Evolutionary conservation across 305 asterid genomes (phyloP).

Genomic region (Galium porrigens): DNA sequence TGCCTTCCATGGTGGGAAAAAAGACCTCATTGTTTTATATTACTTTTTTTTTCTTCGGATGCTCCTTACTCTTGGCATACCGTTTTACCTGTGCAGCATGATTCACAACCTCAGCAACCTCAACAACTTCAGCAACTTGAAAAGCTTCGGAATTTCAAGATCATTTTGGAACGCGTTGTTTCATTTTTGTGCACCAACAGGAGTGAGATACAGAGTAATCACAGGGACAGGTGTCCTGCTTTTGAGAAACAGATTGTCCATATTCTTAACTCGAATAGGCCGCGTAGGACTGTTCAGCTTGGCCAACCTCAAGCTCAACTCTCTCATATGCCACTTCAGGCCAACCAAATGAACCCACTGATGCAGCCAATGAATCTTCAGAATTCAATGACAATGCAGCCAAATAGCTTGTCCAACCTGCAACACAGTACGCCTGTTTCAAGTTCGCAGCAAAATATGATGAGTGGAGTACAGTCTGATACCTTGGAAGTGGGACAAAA

Average conservation of each 20-base stretch:
- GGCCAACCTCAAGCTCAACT: conserved; percentile 52
- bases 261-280: conserved; percentile 57
- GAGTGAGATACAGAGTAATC: conserved; percentile 42
- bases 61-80: conserved; percentile 1
- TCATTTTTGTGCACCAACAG: conserved; percentile 47
- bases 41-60: neutral
- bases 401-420: conserved; percentile 46
- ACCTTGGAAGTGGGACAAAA: conserved; percentile 59
- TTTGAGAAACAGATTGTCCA: conserved; percentile 60
- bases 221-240: conserved; percentile 49
- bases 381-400: conserved; percentile 38
- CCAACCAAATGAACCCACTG: conserved; percentile 64
- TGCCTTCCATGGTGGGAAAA: neutral
- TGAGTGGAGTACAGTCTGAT: conserved; percentile 46
- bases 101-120: conserved; percentile 40
- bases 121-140: conserved; percentile 40
- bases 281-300: conserved; percentile 42
- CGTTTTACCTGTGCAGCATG: conserved; percentile 46
- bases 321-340: conserved; percentile 49
- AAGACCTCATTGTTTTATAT: neutral
- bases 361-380: conserved; percentile 54
- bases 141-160: conserved; percentile 51
- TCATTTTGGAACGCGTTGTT: conserved; percentile 57
- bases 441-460: conserved; percentile 56
- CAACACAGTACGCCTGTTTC: conserved; percentile 47